A percentile compares a stretch with the other conserved stretches of the same genome.
Evolutionary conservation across 1,139 yeast genomes (phyloP).

Genomic region (Zygosaccharomyces sapae): DNA sequence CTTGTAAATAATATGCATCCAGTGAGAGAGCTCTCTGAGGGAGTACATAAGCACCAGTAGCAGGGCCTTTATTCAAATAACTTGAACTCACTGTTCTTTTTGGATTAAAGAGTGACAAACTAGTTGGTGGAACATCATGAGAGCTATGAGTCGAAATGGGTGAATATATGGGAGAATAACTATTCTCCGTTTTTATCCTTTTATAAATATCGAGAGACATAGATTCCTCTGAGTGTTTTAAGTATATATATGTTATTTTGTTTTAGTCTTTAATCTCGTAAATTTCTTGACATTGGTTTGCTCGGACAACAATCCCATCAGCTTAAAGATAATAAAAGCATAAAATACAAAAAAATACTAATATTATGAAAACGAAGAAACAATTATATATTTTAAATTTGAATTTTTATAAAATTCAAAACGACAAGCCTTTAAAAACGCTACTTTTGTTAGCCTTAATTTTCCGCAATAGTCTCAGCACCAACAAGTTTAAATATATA

Average conservation of each 20-base stretch:
- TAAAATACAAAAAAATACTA: too few relatives aligned
- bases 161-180: conserved; percentile 19
- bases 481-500: conserved; percentile 36
- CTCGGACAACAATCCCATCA: too few relatives aligned
- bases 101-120: conserved; percentile 17
- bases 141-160: conserved; percentile 20
- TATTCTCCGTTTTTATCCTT: conserved; percentile 15
- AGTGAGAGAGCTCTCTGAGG: conserved; percentile 1
- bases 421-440: too few relatives aligned
- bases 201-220: conserved; percentile 19
- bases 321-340: too few relatives aligned
- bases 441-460: neutral
- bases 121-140: conserved; percentile 9
- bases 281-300: too few relatives aligned
- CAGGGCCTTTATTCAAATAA: conserved; percentile 1
- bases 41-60: neutral
- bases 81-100: conserved; percentile 18
- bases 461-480: conserved; percentile 13
- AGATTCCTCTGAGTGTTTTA: conserved; percentile 5
- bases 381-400: too few relatives aligned
- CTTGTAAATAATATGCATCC: conserved; percentile 1
- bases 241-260: conserved; percentile 6
- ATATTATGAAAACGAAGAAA: too few relatives aligned
- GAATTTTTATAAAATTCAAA: too few relatives aligned
- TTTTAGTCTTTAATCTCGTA: neutral